Evolutionary conservation across 768 basidiomycete species (phyloP), one percentile per base, ranked within the genome.

Genomic region (Agaricus sinodeliciosus): DNA sequence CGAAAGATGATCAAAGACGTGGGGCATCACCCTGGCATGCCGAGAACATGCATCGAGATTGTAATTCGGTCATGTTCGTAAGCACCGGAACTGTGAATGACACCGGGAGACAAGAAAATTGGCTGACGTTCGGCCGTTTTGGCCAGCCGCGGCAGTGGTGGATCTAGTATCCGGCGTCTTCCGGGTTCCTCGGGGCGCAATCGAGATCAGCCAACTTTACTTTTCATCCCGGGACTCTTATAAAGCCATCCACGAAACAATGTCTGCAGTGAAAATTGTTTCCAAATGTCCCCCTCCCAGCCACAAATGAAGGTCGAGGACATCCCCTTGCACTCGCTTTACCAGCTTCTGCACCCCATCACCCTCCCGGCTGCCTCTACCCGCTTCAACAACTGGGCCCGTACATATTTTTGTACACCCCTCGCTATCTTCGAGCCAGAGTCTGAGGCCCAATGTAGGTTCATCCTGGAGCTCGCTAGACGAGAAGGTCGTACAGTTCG

Each of bases 331-430:
- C 58, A 68, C 18, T 63, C 70, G 18, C 77, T 90, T 35, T 79
- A 79, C 62, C 63, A 65, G 25, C 73, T 76, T 4, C 75, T 91
- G 31, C 65, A 69, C 19, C 79, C 80, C 44, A 73, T 86, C 58
- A 80, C 81, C 34, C 62, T 82, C 55, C 69, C 80, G 49, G 51
- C 67, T 41, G 42, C 63, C 40, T 62, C 67, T 8, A 65, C 78
- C 5, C 65, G 62, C 26, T 94, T 94, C 73, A 70, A 73, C 4
- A 97, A 95, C 71, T 97, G 95, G 95, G 93, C 85, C 4, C 75
- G 70, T 48, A 92, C 89, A 4, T 96, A 85, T 68, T 62, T 70
- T 16, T 91, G 88, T 61, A 62, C 63, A 1, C 90, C 93, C 15
- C 69, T 76, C 42, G 77, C 79, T 18, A 72, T 92, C 35, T 95